A percentile compares a stretch with the other conserved stretches of the same genome.
These are phyloP conservation scores for Aspergillus oerlinghausenensis DNA, from an alignment of 2,329 filamentous ascomycete genomes.

Conservation along the genomic window DNA sequence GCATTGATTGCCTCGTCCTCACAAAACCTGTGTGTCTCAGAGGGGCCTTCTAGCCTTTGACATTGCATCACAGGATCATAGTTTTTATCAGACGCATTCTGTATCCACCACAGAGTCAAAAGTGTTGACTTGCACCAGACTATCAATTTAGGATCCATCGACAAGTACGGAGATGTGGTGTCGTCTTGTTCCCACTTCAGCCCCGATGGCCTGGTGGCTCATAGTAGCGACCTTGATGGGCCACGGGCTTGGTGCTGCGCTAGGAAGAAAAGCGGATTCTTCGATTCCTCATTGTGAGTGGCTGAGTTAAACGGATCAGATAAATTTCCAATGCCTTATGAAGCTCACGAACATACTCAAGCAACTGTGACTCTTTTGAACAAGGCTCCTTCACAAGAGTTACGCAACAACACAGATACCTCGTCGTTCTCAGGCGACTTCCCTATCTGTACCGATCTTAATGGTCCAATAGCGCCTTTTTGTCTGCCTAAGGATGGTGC, in stretches of 20 bases:
- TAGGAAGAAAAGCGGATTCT: background rate
- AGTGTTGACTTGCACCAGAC: background rate
- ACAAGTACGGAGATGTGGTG: background rate
- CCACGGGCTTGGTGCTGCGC: background rate
- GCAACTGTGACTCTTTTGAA: background rate
- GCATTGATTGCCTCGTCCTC: background rate
- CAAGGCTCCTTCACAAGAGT: slow-evolving; percentile 1
- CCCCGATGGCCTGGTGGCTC: background rate
- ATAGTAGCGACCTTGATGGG: background rate
- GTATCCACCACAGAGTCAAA: background rate
- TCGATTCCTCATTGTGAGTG: background rate
- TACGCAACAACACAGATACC: slow-evolving; percentile 1
- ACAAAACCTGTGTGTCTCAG: background rate
- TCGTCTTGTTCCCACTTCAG: background rate
- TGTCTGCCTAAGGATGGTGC: slow-evolving; percentile 33
- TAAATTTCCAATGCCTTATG: background rate
- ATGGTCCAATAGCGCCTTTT: slow-evolving; percentile 24
- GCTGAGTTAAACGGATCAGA: background rate
- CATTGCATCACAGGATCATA: background rate
- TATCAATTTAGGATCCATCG: background rate
- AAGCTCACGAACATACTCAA: background rate
- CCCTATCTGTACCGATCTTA: slow-evolving; percentile 26
- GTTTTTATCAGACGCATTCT: background rate
- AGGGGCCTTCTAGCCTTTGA: background rate
- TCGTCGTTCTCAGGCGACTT: slow-evolving; percentile 21